phyloP scores from a whole-genome alignment of 2,329 filamentous ascomycete genomes.

The Clonostachys chloroleuca region DNA sequence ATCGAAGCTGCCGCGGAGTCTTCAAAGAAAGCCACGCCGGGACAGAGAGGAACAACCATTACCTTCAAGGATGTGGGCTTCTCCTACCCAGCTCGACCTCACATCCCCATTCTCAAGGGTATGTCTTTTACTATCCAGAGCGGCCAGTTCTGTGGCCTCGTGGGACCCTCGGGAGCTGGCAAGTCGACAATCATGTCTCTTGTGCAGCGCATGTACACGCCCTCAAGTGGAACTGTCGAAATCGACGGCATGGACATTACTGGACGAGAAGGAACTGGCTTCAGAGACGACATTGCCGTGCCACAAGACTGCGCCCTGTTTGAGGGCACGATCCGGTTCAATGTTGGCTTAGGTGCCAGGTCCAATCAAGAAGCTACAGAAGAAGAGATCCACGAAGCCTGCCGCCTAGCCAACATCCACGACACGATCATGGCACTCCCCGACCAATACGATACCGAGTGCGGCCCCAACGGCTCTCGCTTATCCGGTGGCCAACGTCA shows the following conservation, averaged over 20 bases:
- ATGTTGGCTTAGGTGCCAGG: conserved; percentile 48
- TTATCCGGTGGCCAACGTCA: conserved; percentile 79
- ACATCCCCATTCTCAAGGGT: conserved; percentile 49
- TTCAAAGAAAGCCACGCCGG: conserved; percentile 6
- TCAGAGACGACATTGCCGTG: conserved; percentile 50
- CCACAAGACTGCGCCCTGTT: conserved; percentile 56
- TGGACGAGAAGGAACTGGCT: conserved; percentile 30
- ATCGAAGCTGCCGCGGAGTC: conserved; percentile 28
- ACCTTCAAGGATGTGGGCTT: conserved; percentile 58
- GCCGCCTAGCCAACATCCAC: conserved; percentile 65
- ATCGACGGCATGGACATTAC: conserved; percentile 43
- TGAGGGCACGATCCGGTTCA: conserved; percentile 50
- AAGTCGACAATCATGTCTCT: conserved; percentile 63
- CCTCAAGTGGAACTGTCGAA: conserved; percentile 30
- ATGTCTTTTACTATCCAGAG: conserved; percentile 52
- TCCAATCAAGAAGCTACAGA: conserved; percentile 50
- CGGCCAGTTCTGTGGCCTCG: conserved; percentile 59
- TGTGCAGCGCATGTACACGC: conserved; percentile 44
- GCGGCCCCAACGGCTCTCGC: conserved; percentile 68
- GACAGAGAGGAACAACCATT: conserved; percentile 36
- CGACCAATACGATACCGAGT: conserved; percentile 60
- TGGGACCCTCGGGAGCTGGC: conserved; percentile 62
- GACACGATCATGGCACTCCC: conserved; percentile 60
- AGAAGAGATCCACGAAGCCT: conserved; percentile 62
- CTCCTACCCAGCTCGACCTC: conserved; percentile 59